Base-by-base conservation (phyloP, 2,329 filamentous ascomycete species). In the Aspergillus pseudoterreus region DNA sequence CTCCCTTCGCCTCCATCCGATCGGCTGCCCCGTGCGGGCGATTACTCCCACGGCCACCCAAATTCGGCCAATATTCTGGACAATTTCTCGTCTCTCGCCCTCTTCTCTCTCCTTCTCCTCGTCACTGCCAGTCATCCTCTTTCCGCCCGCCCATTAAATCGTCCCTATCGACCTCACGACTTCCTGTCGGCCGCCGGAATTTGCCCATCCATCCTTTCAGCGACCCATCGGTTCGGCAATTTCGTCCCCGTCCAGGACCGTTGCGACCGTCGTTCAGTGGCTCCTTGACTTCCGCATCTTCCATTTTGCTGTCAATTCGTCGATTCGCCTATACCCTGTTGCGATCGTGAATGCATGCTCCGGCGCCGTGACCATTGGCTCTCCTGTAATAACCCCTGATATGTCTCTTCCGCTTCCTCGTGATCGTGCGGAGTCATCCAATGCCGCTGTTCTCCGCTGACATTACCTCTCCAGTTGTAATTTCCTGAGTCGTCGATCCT, bases 1-100 rank as follows among this genome's bases (percentile, higher is more conserved):
- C 51, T 53, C 52, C 55, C 50, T 49, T 57, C 48, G 50, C 49
- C 53, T 53, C 53, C 56, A 51, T 63, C 54, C 57, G 54, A 60
- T 56, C 55, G 55, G 54, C 58, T 69, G 60, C 61, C 59, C 50
- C 63, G 68, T 59, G 59, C 64, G 61, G 57, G 60, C 45, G 21
- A 47, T 58, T 50, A 30, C 45, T 48, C 58, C 63, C 65, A 64
- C 66, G 67, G 60, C 57, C 53, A 57, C 61, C 61, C 61, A 60
- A 62, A 57, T 62, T 59, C 61, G 60, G 63, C 54, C 60, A 57
- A 17, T 38, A 6, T 54, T 54, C 51, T 46, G 47, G 53, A 45
- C 60, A 54, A 54, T 39, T 47, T 49, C 5, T 47, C 44, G 59
- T 51, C 56, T 53, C 43, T 48, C 42, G 51, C 54, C 44, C 35